Percentiles rank a stretch among this genome's conserved stretches.
These are phyloP conservation scores for Cydonia oblonga DNA, from an alignment of 331 rosid species.

Conservation along the genomic window DNA sequence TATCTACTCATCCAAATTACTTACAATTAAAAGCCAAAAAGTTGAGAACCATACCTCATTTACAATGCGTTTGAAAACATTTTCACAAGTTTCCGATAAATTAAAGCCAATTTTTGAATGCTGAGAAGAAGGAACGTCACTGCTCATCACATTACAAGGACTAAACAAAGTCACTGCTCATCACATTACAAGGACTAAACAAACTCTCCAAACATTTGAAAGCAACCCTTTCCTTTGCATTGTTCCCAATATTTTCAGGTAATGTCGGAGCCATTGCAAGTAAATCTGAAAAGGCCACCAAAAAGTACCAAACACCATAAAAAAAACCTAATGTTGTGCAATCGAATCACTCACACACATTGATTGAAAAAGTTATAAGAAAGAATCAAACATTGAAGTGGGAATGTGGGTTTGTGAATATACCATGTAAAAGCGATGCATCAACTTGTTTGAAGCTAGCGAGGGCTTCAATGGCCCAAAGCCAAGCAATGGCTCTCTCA, in stretches of 20 bases:
- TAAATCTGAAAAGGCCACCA: conserved; percentile 28
- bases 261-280: conserved; percentile 30
- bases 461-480: conserved; percentile 70
- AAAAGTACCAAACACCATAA: neutral
- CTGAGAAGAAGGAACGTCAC: conserved; percentile 16
- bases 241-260: conserved; percentile 23
- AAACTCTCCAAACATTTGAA: conserved; percentile 58
- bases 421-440: conserved; percentile 31
- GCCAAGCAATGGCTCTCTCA: conserved; percentile 38
- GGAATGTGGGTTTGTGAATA: conserved; percentile 1
- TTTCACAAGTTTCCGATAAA: conserved; percentile 31
- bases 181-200: neutral
- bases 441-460: conserved; percentile 31
- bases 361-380: neutral
- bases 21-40: neutral
- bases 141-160: neutral
- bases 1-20: neutral
- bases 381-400: neutral
- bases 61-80: conserved; percentile 38
- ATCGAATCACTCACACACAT: neutral
- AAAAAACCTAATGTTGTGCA: neutral
- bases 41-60: conserved; percentile 29
- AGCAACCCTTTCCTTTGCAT: conserved; percentile 50
- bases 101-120: conserved; percentile 34
- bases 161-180: conserved; percentile 4